phyloP scores from a whole-genome alignment of 495 filamentous ascomycete species.

The Trichoderma reesei region DNA sequence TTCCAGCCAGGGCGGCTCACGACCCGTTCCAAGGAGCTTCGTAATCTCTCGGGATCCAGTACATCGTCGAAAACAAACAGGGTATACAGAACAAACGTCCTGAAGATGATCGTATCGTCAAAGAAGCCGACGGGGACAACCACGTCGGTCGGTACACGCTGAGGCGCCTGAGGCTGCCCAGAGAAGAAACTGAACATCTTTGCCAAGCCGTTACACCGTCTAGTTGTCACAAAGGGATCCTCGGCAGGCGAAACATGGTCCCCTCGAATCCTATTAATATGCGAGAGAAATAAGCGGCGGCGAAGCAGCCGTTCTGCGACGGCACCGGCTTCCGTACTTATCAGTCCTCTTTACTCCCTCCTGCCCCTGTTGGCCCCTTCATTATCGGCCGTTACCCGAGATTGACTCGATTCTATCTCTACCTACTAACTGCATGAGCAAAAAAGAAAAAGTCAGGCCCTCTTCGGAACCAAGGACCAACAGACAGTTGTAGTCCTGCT shows the following conservation, averaged over 20 bases:
- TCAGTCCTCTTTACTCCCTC: background rate
- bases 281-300: background rate
- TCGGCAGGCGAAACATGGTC: background rate
- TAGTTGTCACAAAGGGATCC: background rate
- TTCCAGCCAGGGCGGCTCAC: slow-evolving; percentile 29
- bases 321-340: background rate
- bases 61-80: slow-evolving; percentile 26
- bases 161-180: background rate
- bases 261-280: background rate
- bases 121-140: slow-evolving; percentile 15
- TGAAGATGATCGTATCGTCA: slow-evolving; percentile 14
- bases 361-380: background rate
- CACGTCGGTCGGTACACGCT: slow-evolving; percentile 14
- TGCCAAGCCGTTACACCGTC: background rate
- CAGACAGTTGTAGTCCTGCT: too few species aligned
- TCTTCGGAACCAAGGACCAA: too few species aligned
- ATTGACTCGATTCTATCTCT: too few species aligned
- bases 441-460: too few species aligned
- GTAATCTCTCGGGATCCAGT: slow-evolving; percentile 25
- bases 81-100: slow-evolving; percentile 14
- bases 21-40: slow-evolving; percentile 23
- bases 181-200: slow-evolving; percentile 8
- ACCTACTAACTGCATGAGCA: too few species aligned
- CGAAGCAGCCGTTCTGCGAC: background rate
- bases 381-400: too few species aligned